Conservation (phyloP, 2,329 filamentous ascomycete genomes). For the Coniochaeta hoffmannii region DNA sequence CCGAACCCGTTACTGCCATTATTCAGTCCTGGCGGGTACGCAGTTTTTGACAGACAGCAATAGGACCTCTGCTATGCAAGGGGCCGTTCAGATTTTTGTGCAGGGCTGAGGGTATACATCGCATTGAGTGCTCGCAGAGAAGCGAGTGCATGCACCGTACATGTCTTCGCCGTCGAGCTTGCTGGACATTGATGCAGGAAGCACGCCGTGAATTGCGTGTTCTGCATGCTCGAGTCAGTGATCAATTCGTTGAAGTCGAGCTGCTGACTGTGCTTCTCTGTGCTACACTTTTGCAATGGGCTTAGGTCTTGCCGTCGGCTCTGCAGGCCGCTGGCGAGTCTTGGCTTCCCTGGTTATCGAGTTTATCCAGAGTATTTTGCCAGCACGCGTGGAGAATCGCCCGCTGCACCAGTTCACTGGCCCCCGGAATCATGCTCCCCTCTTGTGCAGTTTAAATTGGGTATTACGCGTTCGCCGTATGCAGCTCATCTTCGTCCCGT, state of each 20-base stretch:
- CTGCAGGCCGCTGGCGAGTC: constrained; percentile 5
- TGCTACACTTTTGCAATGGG: not conserved
- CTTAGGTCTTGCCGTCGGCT: constrained; percentile 8
- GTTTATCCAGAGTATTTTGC: constrained; percentile 18
- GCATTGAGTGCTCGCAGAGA: too few relatives aligned
- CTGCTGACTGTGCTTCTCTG: not conserved
- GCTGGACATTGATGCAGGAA: not conserved
- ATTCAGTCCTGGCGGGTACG: not conserved
- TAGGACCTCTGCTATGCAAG: too few relatives aligned
- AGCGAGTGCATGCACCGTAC: not conserved
- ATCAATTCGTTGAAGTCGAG: not conserved
- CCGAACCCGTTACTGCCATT: too few relatives aligned
- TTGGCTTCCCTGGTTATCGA: constrained; percentile 15
- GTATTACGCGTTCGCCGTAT: constrained; percentile 17
- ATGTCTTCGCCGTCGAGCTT: not conserved
- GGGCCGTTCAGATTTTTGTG: too few relatives aligned
- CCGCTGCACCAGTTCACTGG: constrained; percentile 14
- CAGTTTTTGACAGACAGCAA: too few relatives aligned
- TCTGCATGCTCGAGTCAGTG: not conserved
- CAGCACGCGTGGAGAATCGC: constrained; percentile 13
- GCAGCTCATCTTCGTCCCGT: constrained; percentile 8
- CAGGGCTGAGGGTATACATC: too few relatives aligned
- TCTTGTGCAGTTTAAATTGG: constrained; percentile 15
- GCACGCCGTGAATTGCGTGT: not conserved
- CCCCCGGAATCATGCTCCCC: constrained; percentile 13